These are phyloP conservation scores for Quercus wislizeni DNA, from an alignment of 306 rosid genomes.

Conservation along the genomic window DNA sequence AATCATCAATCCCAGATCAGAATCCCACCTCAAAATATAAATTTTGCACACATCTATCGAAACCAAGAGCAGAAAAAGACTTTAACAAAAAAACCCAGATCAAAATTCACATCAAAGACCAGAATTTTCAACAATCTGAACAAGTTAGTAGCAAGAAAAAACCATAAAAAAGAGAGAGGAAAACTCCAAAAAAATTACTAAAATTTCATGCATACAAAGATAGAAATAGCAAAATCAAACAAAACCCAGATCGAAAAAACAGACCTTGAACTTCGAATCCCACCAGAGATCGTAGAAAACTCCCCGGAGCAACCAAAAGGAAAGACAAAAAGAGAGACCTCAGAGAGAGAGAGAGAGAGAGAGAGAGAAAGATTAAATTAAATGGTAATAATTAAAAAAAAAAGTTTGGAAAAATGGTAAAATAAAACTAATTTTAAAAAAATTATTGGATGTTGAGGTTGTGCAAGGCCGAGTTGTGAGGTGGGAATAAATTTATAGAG, in stretches of 20 bases:
- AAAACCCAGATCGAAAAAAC: slow-evolving; percentile 35
- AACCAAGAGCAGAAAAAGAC: not conserved
- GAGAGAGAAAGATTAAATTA: not conserved
- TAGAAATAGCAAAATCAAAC: not conserved
- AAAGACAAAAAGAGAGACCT: not conserved
- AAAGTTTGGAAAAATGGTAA: not conserved
- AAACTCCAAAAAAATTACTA: not conserved
- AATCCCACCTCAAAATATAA: not conserved
- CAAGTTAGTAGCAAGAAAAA: not conserved
- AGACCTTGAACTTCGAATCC: slow-evolving; percentile 44
- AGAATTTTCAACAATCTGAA: not conserved
- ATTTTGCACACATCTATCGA: not conserved
- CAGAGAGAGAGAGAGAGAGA: not conserved
- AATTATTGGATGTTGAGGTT: not conserved
- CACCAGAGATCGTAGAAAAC: slow-evolving; percentile 43
- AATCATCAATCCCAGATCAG: slow-evolving; percentile 21
- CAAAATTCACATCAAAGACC: not conserved
- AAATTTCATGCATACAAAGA: not conserved
- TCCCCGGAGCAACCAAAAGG: slow-evolving; percentile 22
- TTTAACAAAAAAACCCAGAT: not conserved
- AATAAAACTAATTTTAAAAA: not conserved
- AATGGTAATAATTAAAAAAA: slow-evolving; percentile 1
- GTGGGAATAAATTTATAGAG: not conserved
- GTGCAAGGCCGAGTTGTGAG: not conserved
- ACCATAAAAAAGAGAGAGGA: not conserved